A percentile compares a stretch with the other conserved stretches of the same genome.
phyloP scores from a whole-genome alignment of 148 eudicot species.

The Pouteria glomerata region DNA sequence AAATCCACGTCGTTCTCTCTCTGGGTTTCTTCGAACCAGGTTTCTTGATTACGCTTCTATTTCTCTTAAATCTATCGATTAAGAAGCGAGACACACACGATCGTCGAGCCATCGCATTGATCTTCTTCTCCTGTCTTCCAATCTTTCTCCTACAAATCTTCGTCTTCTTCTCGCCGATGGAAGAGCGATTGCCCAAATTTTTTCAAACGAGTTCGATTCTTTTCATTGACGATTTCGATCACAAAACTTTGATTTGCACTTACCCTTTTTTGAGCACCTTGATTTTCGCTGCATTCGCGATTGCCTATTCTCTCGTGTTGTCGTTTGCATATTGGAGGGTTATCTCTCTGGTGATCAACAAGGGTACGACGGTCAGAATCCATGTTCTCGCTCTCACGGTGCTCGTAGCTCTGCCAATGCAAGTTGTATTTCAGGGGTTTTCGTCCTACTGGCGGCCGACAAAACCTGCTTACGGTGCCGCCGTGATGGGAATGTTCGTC shows the following conservation, averaged over 20 bases:
- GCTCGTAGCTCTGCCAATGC: constrained; percentile 30
- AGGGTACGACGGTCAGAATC: constrained; percentile 36
- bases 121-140: constrained; percentile 35
- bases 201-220: constrained; percentile 26
- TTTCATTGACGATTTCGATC: constrained; percentile 10
- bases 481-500: constrained; percentile 28
- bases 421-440: constrained; percentile 25
- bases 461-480: constrained; percentile 17
- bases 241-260: constrained; percentile 35
- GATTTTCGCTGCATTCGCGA: constrained; percentile 35
- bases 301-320: constrained; percentile 32
- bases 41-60: constrained; percentile 45
- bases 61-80: constrained; percentile 47
- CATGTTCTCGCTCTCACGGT: constrained; percentile 33
- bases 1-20: constrained; percentile 44
- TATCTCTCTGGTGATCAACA: constrained; percentile 54
- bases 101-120: constrained; percentile 24
- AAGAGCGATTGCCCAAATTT: constrained; percentile 13
- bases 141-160: constrained; percentile 18
- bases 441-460: constrained; percentile 48
- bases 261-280: constrained; percentile 41
- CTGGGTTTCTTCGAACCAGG: constrained; percentile 71
- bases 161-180: constrained; percentile 22
- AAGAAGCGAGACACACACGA: constrained; percentile 29
- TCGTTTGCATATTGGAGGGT: constrained; percentile 51